A percentile compares a stretch with the other conserved stretches of the same genome.
Evolutionary conservation across 257 asterid species (phyloP).

Genomic region (Nicotiana undulata): DNA sequence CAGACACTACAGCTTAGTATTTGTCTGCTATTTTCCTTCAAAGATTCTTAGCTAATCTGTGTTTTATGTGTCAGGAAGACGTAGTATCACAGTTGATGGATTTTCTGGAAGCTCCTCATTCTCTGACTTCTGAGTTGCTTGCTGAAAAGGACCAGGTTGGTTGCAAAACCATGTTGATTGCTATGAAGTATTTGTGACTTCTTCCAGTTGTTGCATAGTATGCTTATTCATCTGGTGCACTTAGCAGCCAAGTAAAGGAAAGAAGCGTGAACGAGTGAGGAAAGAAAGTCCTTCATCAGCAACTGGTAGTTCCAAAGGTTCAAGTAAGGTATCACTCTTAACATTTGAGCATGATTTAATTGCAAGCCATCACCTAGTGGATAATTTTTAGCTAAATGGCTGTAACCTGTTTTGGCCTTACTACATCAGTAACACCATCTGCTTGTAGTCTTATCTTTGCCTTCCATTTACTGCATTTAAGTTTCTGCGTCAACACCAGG

Average conservation of each 20-base stretch:
- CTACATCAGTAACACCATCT: background rate
- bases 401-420: background rate
- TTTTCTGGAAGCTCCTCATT: slow-evolving; percentile 75
- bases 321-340: slow-evolving; percentile 46
- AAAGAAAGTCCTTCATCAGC: slow-evolving; percentile 32
- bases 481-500: background rate
- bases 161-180: background rate
- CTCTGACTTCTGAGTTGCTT: slow-evolving; percentile 60
- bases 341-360: background rate
- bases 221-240: background rate
- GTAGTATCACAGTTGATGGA: slow-evolving; percentile 61
- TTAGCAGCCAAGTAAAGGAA: slow-evolving; percentile 51
- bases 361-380: background rate
- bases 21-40: background rate
- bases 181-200: background rate
- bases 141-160: slow-evolving; percentile 78
- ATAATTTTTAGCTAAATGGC: background rate
- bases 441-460: background rate
- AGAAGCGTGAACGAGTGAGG: slow-evolving; percentile 52
- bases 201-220: background rate
- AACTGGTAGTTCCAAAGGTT: slow-evolving; percentile 50
- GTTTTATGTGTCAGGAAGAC: slow-evolving; percentile 58
- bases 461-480: background rate
- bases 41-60: background rate
- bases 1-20: background rate